Conservation (phyloP, 495 filamentous ascomycete species). For the Aspergillus bridgeri region DNA sequence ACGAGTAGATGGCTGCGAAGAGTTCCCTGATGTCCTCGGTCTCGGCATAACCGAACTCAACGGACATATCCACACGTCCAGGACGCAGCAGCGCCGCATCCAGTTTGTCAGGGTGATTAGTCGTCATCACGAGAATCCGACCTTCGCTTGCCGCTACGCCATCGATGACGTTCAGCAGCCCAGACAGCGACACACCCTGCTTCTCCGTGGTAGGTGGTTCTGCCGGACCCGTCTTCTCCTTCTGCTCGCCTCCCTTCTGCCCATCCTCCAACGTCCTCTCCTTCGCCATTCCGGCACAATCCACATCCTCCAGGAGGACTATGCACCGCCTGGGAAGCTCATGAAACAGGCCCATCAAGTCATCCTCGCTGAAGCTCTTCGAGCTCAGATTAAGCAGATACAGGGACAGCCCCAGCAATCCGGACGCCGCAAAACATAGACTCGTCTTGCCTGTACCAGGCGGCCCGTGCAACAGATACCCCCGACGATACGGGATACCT, state of each 20-base stretch:
- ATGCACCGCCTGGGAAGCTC: slow-evolving; percentile 46
- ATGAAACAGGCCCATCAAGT: slow-evolving; percentile 65
- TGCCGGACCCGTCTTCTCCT: neutral
- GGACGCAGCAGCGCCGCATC: slow-evolving; percentile 74
- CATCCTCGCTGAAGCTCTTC: slow-evolving; percentile 55
- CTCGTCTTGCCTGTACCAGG: slow-evolving; percentile 53
- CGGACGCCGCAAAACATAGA: slow-evolving; percentile 46
- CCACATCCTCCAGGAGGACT: slow-evolving; percentile 48
- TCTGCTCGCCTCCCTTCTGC: neutral
- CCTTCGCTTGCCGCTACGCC: slow-evolving; percentile 77
- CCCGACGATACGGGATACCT: slow-evolving; percentile 51
- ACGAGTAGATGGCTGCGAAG: slow-evolving; percentile 67
- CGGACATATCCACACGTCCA: slow-evolving; percentile 72
- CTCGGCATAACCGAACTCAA: slow-evolving; percentile 66
- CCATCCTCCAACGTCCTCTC: slow-evolving; percentile 18
- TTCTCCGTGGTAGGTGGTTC: slow-evolving; percentile 10
- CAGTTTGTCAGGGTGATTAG: slow-evolving; percentile 72
- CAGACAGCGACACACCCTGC: slow-evolving; percentile 59
- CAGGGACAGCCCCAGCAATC: slow-evolving; percentile 40
- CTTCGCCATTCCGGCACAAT: slow-evolving; percentile 57
- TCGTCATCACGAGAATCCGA: slow-evolving; percentile 79
- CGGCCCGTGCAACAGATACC: slow-evolving; percentile 47
- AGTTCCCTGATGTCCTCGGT: slow-evolving; percentile 59
- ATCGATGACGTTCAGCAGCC: slow-evolving; percentile 74
- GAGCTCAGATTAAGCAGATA: slow-evolving; percentile 47